A percentile compares a stretch with the other conserved stretches of the same genome.
Evolutionary conservation across 495 filamentous ascomycete species (phyloP).

Genomic region (Rhypophila decipiens): DNA sequence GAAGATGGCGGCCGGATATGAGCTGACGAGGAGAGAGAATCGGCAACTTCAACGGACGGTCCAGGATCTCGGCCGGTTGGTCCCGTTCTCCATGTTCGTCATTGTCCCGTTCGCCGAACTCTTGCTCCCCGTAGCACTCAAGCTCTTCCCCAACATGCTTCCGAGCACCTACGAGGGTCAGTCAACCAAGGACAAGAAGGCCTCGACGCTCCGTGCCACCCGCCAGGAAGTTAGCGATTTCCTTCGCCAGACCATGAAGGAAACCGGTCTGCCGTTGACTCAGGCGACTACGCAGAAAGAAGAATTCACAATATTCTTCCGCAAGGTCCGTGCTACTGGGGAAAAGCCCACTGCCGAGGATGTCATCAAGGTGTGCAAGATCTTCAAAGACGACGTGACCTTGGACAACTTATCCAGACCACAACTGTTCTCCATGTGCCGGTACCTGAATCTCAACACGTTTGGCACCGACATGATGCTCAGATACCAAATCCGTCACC

Average conservation of each 20-base stretch:
- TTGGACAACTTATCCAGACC: constrained; percentile 95
- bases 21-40: constrained; percentile 88
- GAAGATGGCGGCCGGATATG: constrained; percentile 98
- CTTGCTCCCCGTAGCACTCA: constrained; percentile 87
- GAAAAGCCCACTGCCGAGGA: constrained; percentile 82
- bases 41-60: constrained; percentile 89
- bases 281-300: constrained; percentile 82
- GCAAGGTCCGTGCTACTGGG: constrained; percentile 87
- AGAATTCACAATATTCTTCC: constrained; percentile 96
- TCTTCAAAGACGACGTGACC: constrained; percentile 97
- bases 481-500: constrained; percentile 93
- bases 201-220: constrained; percentile 71
- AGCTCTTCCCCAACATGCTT: constrained; percentile 92
- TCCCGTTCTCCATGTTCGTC: constrained; percentile 95
- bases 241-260: constrained; percentile 80
- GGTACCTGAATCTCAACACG: constrained; percentile 95
- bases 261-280: constrained; percentile 85
- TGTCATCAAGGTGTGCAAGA: constrained; percentile 98
- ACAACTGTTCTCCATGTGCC: constrained; percentile 94
- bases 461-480: constrained; percentile 97
- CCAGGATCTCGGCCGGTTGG: constrained; percentile 84
- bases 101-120: constrained; percentile 96
- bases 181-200: constrained; percentile 82
- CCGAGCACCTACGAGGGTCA: constrained; percentile 96
- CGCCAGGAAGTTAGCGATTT: constrained; percentile 93